These are phyloP conservation scores for Hylodesmum podocarpum DNA, from an alignment of 306 rosid species.

Conservation along the genomic window DNA sequence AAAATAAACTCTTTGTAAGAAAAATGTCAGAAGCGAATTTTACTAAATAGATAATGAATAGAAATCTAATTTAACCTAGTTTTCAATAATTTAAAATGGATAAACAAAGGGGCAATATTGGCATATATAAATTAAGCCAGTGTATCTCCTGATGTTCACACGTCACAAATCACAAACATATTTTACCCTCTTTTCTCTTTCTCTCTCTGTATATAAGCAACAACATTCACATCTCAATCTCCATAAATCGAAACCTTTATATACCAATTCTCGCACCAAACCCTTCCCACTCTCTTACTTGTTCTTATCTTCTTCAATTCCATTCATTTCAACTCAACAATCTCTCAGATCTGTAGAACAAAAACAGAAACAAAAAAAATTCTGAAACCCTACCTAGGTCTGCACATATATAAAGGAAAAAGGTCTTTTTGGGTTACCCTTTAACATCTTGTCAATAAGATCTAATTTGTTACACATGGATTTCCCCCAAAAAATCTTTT, in stretches of 20 bases:
- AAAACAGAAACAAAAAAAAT: too few species aligned
- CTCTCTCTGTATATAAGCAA: neutral
- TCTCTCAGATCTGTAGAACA: neutral
- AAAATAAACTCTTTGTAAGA: too few species aligned
- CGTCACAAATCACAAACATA: constrained; percentile 5
- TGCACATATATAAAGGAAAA: too few species aligned
- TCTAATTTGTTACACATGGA: neutral
- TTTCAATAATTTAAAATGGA: too few species aligned
- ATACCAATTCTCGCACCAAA: constrained; percentile 32
- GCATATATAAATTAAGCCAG: too few species aligned
- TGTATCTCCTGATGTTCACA: too few species aligned
- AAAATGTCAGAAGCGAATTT: too few species aligned
- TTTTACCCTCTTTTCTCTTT: neutral
- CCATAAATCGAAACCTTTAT: constrained; percentile 13
- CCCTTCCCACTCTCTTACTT: constrained; percentile 44
- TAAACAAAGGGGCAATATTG: neutral
- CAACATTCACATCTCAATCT: neutral
- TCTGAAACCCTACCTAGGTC: constrained; percentile 10
- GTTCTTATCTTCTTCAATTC: neutral
- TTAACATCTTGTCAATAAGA: neutral
- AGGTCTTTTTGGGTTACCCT: too few species aligned
- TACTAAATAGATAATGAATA: too few species aligned
- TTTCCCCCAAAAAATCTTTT: neutral
- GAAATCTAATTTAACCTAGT: too few species aligned
- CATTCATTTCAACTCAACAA: neutral